These are phyloP conservation scores for Neofusicoccum cordaticola DNA, from an alignment of 2,329 filamentous ascomycete genomes.

Conservation along the genomic window DNA sequence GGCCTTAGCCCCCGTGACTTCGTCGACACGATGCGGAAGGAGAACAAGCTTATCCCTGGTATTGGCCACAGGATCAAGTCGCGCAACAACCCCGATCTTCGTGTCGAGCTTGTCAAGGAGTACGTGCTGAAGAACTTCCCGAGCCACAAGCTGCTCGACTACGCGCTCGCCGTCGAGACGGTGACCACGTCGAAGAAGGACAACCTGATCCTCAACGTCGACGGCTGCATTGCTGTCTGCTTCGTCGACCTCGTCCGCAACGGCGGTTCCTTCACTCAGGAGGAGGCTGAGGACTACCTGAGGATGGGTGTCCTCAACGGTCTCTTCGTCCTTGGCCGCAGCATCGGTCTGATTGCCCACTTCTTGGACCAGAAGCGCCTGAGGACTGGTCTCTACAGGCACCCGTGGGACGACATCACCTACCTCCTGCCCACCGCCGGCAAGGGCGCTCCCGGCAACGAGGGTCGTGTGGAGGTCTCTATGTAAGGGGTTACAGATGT, in stretches of 20 bases:
- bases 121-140: conserved; percentile 98
- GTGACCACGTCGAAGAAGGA: conserved; percentile 99
- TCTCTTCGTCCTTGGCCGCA: conserved; percentile 95
- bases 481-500: neutral
- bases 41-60: conserved; percentile 98
- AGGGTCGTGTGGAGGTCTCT: conserved; percentile 42
- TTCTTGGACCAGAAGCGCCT: conserved; percentile 99
- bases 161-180: conserved; percentile 94
- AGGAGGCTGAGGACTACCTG: conserved; percentile 98
- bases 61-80: conserved; percentile 99
- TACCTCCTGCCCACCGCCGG: conserved; percentile 38
- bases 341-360: conserved; percentile 98
- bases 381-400: conserved; percentile 88
- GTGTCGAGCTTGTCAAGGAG: conserved; percentile 99
- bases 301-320: conserved; percentile 99
- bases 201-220: conserved; percentile 98
- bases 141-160: conserved; percentile 96
- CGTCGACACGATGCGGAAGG: conserved; percentile 97
- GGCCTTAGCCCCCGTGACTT: conserved; percentile 97
- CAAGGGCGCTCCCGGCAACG: conserved; percentile 37
- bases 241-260: conserved; percentile 97
- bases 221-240: conserved; percentile 96
- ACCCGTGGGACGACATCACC: conserved; percentile 98
- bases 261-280: conserved; percentile 91
- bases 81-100: conserved; percentile 98